Base-by-base conservation (phyloP, 768 basidiomycete genomes). In the Suillus brevipes region DNA sequence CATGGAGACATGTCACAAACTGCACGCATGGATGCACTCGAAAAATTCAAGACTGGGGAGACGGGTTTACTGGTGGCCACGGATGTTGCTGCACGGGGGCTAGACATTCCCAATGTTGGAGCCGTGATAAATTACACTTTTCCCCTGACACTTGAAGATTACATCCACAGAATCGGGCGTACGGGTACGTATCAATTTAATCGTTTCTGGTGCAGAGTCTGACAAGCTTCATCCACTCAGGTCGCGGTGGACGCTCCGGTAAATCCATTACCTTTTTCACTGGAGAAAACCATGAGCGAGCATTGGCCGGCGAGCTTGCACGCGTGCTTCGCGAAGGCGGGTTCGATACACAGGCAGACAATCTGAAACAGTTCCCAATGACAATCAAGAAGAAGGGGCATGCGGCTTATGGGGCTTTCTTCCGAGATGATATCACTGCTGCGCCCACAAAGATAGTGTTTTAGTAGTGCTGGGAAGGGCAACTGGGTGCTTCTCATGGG, bases 201-300 rank as follows among this genome's bases (percentile, higher is more conserved):
- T 43, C 18, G 2, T 16, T 43, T 20, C 9, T 10, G 12, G 12
- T 25, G 10, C 14, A 36, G 23, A 60, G 37, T 45, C 34, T 38
- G 7, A 34, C 16, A 13, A 47, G 62, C 23, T 28, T 10, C 12
- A 37, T n/a, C 38, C 20, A n/a, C 12, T 70, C 77, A 87, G 95
- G 97, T 12, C 91, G 97, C 61, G 97, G 92, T 43, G 96, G 96
- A 13, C 88, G 90, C 73, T 87, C 81, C 45, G 97, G 97, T 63
- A 94, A 93, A 75, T 91, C 94, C 25, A 89, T 97, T 71, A 99
- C 97, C 25, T 98, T 97, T 82, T 99, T 98, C 80, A 98, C 97
- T 1, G 96, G 96, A 6, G 92, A 94, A 62, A 79, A 87, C 47
- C 89, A 97, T 76, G 95, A 97, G 78, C 82, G 86, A 58, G 83